phyloP scores from a whole-genome alignment of 2,329 filamentous ascomycete species.

The Botrytis deweyae region DNA sequence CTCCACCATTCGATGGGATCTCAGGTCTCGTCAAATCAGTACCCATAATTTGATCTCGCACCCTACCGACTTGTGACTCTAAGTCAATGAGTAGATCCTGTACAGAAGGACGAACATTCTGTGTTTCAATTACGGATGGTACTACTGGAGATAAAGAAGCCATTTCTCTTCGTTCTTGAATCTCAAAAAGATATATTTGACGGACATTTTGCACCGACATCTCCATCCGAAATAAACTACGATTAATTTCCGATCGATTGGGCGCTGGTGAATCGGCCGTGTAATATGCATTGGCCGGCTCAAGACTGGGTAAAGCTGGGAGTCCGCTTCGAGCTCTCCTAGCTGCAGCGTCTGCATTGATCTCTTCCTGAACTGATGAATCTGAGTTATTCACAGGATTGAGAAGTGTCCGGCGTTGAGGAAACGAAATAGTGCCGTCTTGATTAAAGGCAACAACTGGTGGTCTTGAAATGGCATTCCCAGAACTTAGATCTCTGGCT shows the following conservation, averaged over 20 bases:
- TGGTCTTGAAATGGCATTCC: neutral
- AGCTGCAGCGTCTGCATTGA: neutral
- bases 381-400: neutral
- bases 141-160: neutral
- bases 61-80: neutral
- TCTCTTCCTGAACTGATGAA: neutral
- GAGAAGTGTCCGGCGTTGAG: neutral
- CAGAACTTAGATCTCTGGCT: neutral
- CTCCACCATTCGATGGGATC: neutral
- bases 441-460: neutral
- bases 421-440: neutral
- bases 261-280: rapidly evolving
- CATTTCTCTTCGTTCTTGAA: neutral
- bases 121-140: neutral
- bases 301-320: neutral
- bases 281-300: neutral
- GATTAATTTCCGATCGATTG: neutral
- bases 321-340: neutral
- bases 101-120: neutral
- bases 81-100: neutral
- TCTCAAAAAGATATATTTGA: neutral
- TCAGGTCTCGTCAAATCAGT: neutral
- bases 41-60: neutral
- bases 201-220: neutral
- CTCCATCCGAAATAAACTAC: neutral